Conservation (phyloP, 2,329 filamentous ascomycete genomes). For the Ploettnerulaceae sp. region DNA sequence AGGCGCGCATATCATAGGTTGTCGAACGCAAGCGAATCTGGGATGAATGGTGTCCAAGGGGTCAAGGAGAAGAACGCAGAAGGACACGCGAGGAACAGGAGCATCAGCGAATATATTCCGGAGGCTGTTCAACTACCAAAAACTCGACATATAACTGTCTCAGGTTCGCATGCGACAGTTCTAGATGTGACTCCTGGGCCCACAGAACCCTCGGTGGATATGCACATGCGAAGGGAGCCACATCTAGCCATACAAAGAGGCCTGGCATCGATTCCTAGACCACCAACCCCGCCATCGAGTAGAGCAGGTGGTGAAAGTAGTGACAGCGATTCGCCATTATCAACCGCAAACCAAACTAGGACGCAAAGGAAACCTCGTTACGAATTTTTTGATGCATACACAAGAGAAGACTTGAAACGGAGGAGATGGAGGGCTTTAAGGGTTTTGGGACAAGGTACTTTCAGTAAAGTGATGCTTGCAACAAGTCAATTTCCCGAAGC, state of each 20-base stretch:
- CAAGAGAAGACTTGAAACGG: conserved; percentile 62
- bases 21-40: conserved; percentile 23
- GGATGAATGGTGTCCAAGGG: conserved; percentile 17
- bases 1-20: conserved; percentile 53
- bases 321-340: conserved; percentile 44
- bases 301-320: conserved; percentile 56
- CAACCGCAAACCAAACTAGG: conserved; percentile 36
- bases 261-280: conserved; percentile 56
- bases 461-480: conserved; percentile 88
- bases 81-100: conserved; percentile 67
- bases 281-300: conserved; percentile 78
- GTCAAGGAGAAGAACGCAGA: conserved; percentile 29
- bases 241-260: conserved; percentile 77
- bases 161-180: conserved; percentile 50
- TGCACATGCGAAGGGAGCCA: conserved; percentile 66
- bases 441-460: conserved; percentile 84
- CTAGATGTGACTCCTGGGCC: conserved; percentile 39
- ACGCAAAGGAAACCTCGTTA: conserved; percentile 37
- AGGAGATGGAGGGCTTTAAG: conserved; percentile 76
- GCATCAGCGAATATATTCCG: conserved; percentile 82
- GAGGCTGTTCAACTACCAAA: conserved; percentile 64
- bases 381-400: conserved; percentile 68
- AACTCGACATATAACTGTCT: conserved; percentile 66
- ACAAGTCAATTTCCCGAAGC: conserved; percentile 65
- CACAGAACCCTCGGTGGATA: conserved; percentile 45